Base-by-base conservation (phyloP, 2,329 filamentous ascomycete species). In the Aspergillus phoenicis region DNA sequence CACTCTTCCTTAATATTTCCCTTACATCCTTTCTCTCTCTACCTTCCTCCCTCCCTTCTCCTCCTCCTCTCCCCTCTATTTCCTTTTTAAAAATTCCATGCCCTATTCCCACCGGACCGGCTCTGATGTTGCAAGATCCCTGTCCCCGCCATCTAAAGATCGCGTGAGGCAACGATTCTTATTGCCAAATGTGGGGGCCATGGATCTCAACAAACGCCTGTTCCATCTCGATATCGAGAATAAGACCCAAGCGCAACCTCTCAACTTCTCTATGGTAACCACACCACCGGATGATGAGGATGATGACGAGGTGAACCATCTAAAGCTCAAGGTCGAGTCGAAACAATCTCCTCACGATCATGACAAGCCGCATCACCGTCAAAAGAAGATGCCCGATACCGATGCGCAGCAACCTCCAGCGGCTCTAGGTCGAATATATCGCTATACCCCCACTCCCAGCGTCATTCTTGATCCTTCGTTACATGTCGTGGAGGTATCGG, bases 401-500 rank as follows among this genome's bases (percentile, higher is more conserved):
- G 24, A 26, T 24, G n/a, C 33, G 17, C 30, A 26, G n/a, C 52
- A 17, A 41, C 5, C 43, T 36, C 43, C 63, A 45, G 49, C 65
- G 24, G 57, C 65, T 7, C 54, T 71, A 48, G 58, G 57, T 52
- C 67, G 67, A 15, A 73, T 73, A 15, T 73, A 70, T 57, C 71
- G 71, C 43, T 60, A 52, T 24, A 75, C 74, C 0, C 76, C 77
- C 0, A 68, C 70, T 6, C 78, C 78, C 3, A 78, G 76, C 1
- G 64, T 78, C n/a, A 64, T 80, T 28, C 69, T 80, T 13, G 72
- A 80, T 59, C 64, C 71, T 5, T 67, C 72, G 7, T 64, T 78
- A 13, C 68, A 63, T n/a, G 66, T 80, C n/a, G 39, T 76, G 20
- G 70, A 81, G 54, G 75, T 80, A 3, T 84, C 82, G 3, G 72